Evolutionary conservation across 225 moss, liverwort and hornwort genomes (phyloP).

Genomic region (Lunularia cruciata): DNA sequence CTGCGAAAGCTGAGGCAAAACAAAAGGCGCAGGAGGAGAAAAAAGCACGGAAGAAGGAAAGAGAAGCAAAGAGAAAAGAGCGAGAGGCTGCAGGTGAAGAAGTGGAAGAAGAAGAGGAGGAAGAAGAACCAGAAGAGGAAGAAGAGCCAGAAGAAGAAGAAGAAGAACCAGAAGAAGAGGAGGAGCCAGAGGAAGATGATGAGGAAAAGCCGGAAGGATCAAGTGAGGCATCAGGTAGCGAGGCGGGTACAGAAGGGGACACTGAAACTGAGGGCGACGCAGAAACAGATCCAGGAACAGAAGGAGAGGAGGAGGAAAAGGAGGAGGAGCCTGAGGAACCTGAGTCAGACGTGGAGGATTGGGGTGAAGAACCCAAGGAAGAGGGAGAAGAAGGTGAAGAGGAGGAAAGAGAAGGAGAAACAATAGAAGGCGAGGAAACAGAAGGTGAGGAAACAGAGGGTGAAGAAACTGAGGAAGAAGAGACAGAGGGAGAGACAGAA

Average conservation of each 20-base stretch:
- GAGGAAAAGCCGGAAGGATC: conserved; percentile 33
- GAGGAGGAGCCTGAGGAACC: conserved; percentile 50
- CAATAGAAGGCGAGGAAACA: conserved; percentile 18
- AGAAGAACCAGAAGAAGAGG: conserved; percentile 13
- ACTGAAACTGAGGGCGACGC: conserved; percentile 14
- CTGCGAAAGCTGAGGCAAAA: conserved; percentile 44
- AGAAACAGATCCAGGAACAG: background rate
- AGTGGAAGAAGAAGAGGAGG: conserved; percentile 30
- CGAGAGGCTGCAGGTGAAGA: conserved; percentile 35
- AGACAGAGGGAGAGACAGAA: conserved; percentile 19
- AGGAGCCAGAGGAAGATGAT: conserved; percentile 32
- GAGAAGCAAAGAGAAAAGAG: conserved; percentile 45
- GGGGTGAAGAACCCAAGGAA: conserved; percentile 48
- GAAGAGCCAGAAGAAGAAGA: background rate
- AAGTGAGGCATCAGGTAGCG: background rate
- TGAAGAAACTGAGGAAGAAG: conserved; percentile 27
- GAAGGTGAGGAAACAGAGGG: conserved; percentile 17
- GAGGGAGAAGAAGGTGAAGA: conserved; percentile 31
- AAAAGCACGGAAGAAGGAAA: conserved; percentile 38
- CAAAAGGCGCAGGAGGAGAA: conserved; percentile 52
- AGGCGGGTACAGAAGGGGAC: conserved; percentile 26
- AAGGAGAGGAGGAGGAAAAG: conserved; percentile 31
- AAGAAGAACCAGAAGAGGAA: conserved; percentile 11
- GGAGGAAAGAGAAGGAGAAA: conserved; percentile 18
- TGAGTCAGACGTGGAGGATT: conserved; percentile 45